A percentile compares a stretch with the other conserved stretches of the same genome.
Evolutionary conservation across 345 rosid genomes (phyloP).

Genomic region (Linum lewisii): DNA sequence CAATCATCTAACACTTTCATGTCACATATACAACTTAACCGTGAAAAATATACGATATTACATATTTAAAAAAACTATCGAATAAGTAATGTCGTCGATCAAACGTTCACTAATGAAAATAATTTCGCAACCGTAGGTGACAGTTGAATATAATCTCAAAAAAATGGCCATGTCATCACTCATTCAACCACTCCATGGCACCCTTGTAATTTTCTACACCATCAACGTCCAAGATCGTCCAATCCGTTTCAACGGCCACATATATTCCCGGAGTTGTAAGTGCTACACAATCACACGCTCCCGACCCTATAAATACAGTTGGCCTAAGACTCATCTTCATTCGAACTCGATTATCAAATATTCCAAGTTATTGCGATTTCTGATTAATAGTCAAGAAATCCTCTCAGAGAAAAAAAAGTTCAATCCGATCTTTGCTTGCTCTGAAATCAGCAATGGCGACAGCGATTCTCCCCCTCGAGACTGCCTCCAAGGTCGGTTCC

Average conservation of each 20-base stretch:
- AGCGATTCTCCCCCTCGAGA: not conserved
- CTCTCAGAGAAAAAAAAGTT: not conserved
- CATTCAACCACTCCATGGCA: no score
- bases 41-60: no score
- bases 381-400: not conserved
- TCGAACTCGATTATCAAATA: not conserved
- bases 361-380: not conserved
- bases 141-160: no score
- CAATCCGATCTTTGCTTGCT: not conserved
- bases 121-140: no score
- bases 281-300: not conserved
- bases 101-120: no score
- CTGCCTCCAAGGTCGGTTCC: not conserved
- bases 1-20: no score
- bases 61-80: no score
- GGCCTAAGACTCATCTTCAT: not conserved
- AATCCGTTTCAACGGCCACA: not conserved
- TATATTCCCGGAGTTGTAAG: not conserved
- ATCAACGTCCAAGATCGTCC: not conserved
- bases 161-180: no score
- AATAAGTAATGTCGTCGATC: no score
- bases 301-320: not conserved
- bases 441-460: not conserved
- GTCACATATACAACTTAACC: no score
- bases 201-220: not conserved